Evolutionary conservation across 129 eudicot genomes (phyloP).

Genomic region (Helianthus tuberosus): DNA sequence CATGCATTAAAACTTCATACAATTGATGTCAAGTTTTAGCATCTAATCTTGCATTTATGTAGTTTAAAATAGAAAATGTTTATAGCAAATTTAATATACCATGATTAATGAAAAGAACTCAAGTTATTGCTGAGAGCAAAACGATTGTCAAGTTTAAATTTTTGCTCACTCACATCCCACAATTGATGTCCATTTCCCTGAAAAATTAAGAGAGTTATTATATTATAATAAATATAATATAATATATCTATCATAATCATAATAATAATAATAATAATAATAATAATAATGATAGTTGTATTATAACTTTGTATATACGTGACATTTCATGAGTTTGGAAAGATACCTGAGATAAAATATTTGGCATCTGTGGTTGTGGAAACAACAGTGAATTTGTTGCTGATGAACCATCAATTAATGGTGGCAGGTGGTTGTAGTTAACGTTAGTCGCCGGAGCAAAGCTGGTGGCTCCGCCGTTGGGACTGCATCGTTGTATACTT

Average conservation of each 20-base stretch:
- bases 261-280: neutral
- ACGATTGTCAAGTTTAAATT: slow-evolving; percentile 59
- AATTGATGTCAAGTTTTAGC: too few species aligned
- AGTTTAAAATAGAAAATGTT: neutral
- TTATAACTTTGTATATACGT: neutral
- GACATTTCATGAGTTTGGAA: slow-evolving; percentile 30
- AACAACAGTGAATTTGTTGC: slow-evolving; percentile 44
- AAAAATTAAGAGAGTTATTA: slow-evolving; percentile 13
- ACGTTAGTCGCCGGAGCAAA: slow-evolving; percentile 37
- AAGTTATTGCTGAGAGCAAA: slow-evolving; percentile 65
- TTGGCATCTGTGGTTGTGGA: slow-evolving; percentile 54
- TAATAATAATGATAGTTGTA: neutral
- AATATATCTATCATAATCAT: too few species aligned
- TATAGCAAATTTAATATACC: neutral
- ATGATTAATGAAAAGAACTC: slow-evolving; percentile 55
- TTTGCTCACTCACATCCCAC: slow-evolving; percentile 74
- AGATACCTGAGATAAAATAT: slow-evolving; percentile 59
- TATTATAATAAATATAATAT: neutral
- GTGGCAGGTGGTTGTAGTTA: slow-evolving; percentile 40
- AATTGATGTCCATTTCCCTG: slow-evolving; percentile 71
- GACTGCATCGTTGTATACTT: slow-evolving; percentile 48
- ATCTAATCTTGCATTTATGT: slow-evolving; percentile 7
- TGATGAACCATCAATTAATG: slow-evolving; percentile 46
- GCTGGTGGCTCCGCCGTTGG: slow-evolving; percentile 36
- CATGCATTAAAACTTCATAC: slow-evolving; percentile 28